Conservation (phyloP, 2,329 filamentous ascomycete genomes). For the Paraphaeosphaeria sporulosa region DNA sequence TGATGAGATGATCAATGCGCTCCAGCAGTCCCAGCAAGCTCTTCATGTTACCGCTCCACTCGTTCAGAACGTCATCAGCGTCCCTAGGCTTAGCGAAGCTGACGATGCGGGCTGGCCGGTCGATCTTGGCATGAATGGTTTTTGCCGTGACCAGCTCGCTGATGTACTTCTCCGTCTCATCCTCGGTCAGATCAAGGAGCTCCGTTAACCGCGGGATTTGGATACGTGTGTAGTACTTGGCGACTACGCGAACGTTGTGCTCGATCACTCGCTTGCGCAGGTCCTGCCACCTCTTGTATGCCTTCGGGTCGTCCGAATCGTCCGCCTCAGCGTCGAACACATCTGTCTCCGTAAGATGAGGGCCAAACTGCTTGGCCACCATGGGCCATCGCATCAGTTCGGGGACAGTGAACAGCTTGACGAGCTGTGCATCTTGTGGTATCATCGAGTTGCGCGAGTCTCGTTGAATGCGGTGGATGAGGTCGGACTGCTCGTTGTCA, state of each 20-base stretch:
- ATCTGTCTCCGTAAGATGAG: constrained; percentile 86
- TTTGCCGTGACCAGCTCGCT: constrained; percentile 96
- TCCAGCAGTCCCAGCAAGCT: constrained; percentile 83
- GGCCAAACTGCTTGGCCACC: constrained; percentile 86
- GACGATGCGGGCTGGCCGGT: constrained; percentile 88
- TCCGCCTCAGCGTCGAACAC: constrained; percentile 78
- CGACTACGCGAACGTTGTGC: constrained; percentile 96
- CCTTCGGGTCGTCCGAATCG: constrained; percentile 77
- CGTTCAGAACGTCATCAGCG: constrained; percentile 94
- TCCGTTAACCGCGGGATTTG: constrained; percentile 89
- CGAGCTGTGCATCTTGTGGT: constrained; percentile 79
- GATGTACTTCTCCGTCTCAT: constrained; percentile 99
- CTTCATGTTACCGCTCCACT: constrained; percentile 99
- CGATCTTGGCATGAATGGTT: constrained; percentile 98
- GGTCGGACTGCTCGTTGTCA: constrained; percentile 98
- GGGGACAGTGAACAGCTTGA: constrained; percentile 93
- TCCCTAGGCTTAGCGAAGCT: constrained; percentile 95
- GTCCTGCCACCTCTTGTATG: constrained; percentile 88
- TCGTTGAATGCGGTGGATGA: constrained; percentile 89
- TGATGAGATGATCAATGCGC: constrained; percentile 96
- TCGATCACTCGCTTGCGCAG: constrained; percentile 98
- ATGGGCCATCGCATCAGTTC: constrained; percentile 99
- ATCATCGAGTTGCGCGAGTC: constrained; percentile 84
- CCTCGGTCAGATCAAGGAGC: constrained; percentile 88
- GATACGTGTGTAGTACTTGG: constrained; percentile 98